These are phyloP conservation scores for Tubosaeta sp. DNA, from an alignment of 768 basidiomycete genomes.

Conservation along the genomic window DNA sequence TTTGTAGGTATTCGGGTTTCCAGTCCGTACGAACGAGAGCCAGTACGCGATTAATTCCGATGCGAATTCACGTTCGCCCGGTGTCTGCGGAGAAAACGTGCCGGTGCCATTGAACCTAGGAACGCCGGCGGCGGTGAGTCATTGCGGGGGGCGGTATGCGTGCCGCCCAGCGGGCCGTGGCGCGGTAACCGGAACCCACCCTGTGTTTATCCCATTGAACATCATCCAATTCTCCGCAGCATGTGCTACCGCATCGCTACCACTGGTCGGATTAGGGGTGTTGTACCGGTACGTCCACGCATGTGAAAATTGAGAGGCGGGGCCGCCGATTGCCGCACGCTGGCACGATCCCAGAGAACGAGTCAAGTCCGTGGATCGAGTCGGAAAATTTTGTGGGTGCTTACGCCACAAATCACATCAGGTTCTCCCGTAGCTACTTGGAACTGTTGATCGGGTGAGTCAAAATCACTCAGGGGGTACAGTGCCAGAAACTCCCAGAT, in stretches of 20 bases:
- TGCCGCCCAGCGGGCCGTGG: background rate
- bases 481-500: conserved; percentile 36
- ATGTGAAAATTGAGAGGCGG: conserved; percentile 31
- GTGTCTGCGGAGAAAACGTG: conserved; percentile 43
- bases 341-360: conserved; percentile 11
- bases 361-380: background rate
- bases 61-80: conserved; percentile 47
- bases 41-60: conserved; percentile 39
- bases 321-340: conserved; percentile 44
- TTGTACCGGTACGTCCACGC: conserved; percentile 60
- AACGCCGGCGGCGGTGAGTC: conserved; percentile 12
- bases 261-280: conserved; percentile 41
- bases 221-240: conserved; percentile 68
- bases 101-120: conserved; percentile 50
- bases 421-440: conserved; percentile 49
- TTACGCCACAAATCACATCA: conserved; percentile 49
- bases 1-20: background rate
- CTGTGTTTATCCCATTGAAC: conserved; percentile 54
- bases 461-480: conserved; percentile 43
- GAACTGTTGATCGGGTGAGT: conserved; percentile 37
- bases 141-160: conserved; percentile 1
- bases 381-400: conserved; percentile 17
- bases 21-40: conserved; percentile 30
- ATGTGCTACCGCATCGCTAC: conserved; percentile 38
- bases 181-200: conserved; percentile 34